Percentiles rank a stretch among this genome's conserved stretches.
These are phyloP conservation scores for Fusarium musae DNA, from an alignment of 2,329 filamentous ascomycete genomes.

Conservation along the genomic window DNA sequence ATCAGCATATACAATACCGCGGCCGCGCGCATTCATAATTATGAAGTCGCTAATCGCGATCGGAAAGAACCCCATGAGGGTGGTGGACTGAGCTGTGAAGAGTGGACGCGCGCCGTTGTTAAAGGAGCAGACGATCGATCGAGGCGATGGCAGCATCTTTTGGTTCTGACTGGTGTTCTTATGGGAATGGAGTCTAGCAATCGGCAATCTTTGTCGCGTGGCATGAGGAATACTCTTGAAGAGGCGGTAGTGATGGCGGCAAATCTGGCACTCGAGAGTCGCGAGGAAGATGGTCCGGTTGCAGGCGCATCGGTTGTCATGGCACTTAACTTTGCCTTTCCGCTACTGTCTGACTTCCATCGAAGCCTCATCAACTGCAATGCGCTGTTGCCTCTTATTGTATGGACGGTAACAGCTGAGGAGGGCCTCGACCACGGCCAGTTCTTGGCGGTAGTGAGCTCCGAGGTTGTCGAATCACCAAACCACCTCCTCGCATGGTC, in stretches of 20 bases:
- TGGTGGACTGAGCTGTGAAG: slow-evolving; percentile 59
- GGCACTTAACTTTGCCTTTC: slow-evolving; percentile 81
- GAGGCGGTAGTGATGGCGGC: slow-evolving; percentile 77
- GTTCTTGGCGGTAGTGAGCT: slow-evolving; percentile 76
- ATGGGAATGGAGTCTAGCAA: slow-evolving; percentile 78
- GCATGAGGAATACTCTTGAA: slow-evolving; percentile 75
- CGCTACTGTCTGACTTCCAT: slow-evolving; percentile 71
- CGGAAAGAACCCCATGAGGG: slow-evolving; percentile 49
- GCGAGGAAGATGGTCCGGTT: slow-evolving; percentile 53
- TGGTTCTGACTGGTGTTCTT: slow-evolving; percentile 82
- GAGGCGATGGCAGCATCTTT: slow-evolving; percentile 81
- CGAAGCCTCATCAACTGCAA: slow-evolving; percentile 72
- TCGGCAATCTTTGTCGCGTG: slow-evolving; percentile 69
- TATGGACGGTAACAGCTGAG: slow-evolving; percentile 73
- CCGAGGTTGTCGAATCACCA: slow-evolving; percentile 68
- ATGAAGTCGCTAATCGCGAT: slow-evolving; percentile 55
- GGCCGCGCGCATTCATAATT: slow-evolving; percentile 63
- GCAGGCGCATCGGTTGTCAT: slow-evolving; percentile 69
- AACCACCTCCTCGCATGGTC: slow-evolving; percentile 70
- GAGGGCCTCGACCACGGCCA: slow-evolving; percentile 82
- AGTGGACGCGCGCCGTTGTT: slow-evolving; percentile 67
- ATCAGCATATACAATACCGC: slow-evolving; percentile 79
- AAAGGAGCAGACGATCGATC: slow-evolving; percentile 69
- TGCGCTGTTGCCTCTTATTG: slow-evolving; percentile 74
- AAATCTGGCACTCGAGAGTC: slow-evolving; percentile 75